Evolutionary conservation across 1,284 basidiomycete species (phyloP).

Genomic region (Tilletia caries): DNA sequence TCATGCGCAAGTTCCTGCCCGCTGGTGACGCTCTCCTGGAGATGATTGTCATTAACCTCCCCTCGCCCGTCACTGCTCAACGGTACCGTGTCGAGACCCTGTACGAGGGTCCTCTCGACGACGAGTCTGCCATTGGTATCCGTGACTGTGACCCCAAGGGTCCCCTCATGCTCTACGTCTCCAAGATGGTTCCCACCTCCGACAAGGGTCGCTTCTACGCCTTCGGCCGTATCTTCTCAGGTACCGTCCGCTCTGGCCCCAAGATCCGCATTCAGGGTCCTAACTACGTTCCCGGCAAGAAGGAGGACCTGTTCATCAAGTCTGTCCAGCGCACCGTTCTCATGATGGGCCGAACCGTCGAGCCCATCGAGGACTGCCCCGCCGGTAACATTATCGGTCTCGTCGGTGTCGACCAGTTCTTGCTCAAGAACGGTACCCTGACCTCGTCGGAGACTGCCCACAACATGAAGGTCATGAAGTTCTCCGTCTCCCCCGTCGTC

Average conservation of each 20-base stretch:
- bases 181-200: slow-evolving; percentile 99
- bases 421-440: slow-evolving; percentile 95
- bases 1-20: slow-evolving; percentile 99
- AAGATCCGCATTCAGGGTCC: slow-evolving; percentile 99
- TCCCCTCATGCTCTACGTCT: slow-evolving; percentile 97
- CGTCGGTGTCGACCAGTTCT: slow-evolving; percentile 99
- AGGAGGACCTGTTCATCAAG: slow-evolving; percentile 97
- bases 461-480: slow-evolving; percentile 99
- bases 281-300: slow-evolving; percentile 98
- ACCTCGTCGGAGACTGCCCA: slow-evolving; percentile 97
- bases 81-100: slow-evolving; percentile 98
- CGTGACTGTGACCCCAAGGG: slow-evolving; percentile 96
- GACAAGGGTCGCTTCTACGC: slow-evolving; percentile 99
- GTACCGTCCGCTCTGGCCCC: slow-evolving; percentile 92
- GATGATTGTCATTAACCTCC: slow-evolving; percentile 97
- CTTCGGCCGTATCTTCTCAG: slow-evolving; percentile 99
- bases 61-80: slow-evolving; percentile 94
- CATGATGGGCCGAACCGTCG: slow-evolving; percentile 99
- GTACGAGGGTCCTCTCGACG: slow-evolving; percentile 99
- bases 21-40: slow-evolving; percentile 97
- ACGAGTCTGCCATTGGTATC: slow-evolving; percentile 97
- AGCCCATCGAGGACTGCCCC: slow-evolving; percentile 98
- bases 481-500: slow-evolving; percentile 90
- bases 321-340: slow-evolving; percentile 97
- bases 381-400: slow-evolving; percentile 98